Evolutionary conservation across 2,329 filamentous ascomycete species (phyloP).

Genomic region (Penicillium griseofulvum): DNA sequence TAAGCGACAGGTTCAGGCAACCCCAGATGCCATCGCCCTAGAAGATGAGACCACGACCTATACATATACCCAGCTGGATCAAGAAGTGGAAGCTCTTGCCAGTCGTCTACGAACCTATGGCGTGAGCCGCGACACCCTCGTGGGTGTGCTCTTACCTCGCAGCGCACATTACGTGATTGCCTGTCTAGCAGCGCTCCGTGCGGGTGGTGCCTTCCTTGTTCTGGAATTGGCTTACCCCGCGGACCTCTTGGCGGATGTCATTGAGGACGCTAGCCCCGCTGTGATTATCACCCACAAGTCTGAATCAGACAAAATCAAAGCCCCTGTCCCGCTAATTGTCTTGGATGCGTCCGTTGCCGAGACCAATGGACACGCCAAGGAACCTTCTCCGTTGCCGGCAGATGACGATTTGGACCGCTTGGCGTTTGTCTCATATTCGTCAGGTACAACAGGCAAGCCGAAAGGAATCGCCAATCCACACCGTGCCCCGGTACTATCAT

Average conservation of each 20-base stretch:
- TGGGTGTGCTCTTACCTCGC: constrained; percentile 71
- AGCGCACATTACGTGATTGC: constrained; percentile 78
- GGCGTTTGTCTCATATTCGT: constrained; percentile 78
- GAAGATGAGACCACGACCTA: constrained; percentile 67
- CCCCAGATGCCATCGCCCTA: constrained; percentile 67
- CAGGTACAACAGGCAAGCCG: constrained; percentile 73
- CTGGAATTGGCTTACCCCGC: constrained; percentile 77
- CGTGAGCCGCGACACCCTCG: constrained; percentile 69
- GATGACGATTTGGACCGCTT: constrained; percentile 70
- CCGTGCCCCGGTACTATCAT: constrained; percentile 69
- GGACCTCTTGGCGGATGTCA: constrained; percentile 69
- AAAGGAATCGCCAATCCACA: constrained; percentile 81
- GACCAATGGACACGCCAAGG: constrained; percentile 42
- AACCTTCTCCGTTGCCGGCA: constrained; percentile 53
- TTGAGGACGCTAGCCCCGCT: constrained; percentile 69
- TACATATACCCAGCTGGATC: constrained; percentile 71
- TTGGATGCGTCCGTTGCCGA: constrained; percentile 53
- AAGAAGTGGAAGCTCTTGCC: constrained; percentile 64
- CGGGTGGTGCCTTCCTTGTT: constrained; percentile 76
- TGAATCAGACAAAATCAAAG: constrained; percentile 65
- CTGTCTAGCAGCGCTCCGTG: constrained; percentile 72
- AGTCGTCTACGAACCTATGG: constrained; percentile 63
- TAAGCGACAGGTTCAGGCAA: constrained; percentile 63
- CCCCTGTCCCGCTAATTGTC: constrained; percentile 59
- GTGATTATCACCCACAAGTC: constrained; percentile 68